Conservation (phyloP, 2,329 filamentous ascomycete genomes). For the Claviceps maximensis region DNA sequence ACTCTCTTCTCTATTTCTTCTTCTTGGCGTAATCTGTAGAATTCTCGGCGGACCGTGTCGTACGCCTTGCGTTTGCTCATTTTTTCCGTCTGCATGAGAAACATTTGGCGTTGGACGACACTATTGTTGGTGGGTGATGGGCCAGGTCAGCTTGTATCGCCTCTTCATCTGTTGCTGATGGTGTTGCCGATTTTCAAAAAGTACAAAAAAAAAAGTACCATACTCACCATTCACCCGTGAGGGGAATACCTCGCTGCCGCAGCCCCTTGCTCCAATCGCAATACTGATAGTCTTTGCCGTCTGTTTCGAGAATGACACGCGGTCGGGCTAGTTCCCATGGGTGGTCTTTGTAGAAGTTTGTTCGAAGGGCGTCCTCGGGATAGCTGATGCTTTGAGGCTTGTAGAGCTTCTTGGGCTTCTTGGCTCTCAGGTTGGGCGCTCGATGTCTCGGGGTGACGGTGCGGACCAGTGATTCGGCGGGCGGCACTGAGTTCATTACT, state of each 20-base stretch:
- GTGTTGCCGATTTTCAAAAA: no score
- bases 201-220: neutral
- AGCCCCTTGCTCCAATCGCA: conserved; percentile 70
- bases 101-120: conserved; percentile 84
- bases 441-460: conserved; percentile 36
- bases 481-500: conserved; percentile 39
- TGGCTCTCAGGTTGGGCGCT: conserved; percentile 25
- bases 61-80: conserved; percentile 61
- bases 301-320: conserved; percentile 68
- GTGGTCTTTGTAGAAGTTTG: conserved; percentile 81
- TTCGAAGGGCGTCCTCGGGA: conserved; percentile 70
- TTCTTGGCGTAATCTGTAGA: conserved; percentile 71
- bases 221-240: conserved; percentile 70
- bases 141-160: neutral
- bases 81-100: conserved; percentile 56
- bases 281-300: conserved; percentile 65
- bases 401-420: conserved; percentile 60
- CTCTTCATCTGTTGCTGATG: no score
- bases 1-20: conserved; percentile 75
- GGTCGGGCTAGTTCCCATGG: conserved; percentile 94
- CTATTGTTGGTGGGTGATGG: no score
- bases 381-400: conserved; percentile 66
- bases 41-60: conserved; percentile 76
- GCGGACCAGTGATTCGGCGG: conserved; percentile 44
- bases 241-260: conserved; percentile 57